A percentile compares a stretch with the other conserved stretches of the same genome.
Conservation (phyloP, 768 basidiomycete genomes). For the Boletus reticuloceps region DNA sequence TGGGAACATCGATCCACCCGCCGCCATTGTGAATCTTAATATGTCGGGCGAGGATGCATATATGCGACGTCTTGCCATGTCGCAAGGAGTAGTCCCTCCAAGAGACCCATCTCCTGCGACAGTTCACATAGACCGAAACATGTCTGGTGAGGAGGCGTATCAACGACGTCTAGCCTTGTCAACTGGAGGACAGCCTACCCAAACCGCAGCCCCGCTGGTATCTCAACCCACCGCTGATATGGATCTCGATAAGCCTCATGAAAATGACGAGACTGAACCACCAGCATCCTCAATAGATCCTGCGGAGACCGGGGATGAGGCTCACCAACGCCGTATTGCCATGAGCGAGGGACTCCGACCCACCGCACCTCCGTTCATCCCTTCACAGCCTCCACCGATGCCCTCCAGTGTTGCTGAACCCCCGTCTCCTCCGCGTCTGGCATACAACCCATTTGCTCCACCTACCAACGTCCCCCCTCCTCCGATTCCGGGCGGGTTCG, state of each 20-base stretch:
- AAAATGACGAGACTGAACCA: constrained; percentile 3
- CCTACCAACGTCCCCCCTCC: constrained; percentile 60
- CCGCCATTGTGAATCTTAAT: constrained; percentile 41
- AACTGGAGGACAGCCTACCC: constrained; percentile 20
- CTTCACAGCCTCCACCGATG: constrained; percentile 21
- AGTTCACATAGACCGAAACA: constrained; percentile 39
- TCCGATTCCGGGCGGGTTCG: constrained; percentile 46
- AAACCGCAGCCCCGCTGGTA: constrained; percentile 22
- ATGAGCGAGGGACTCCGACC: constrained; percentile 45
- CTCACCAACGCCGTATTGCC: constrained; percentile 59
- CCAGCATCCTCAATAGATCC: constrained; percentile 1
- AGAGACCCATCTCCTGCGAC: constrained; percentile 31
- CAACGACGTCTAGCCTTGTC: constrained; percentile 74
- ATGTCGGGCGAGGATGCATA: constrained; percentile 81
- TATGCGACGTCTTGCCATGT: constrained; percentile 74
- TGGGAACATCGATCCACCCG: constrained; percentile 22
- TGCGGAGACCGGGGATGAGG: constrained; percentile 63
- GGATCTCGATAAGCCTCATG: constrained; percentile 16
- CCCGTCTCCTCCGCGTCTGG: constrained; percentile 51
- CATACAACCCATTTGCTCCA: constrained; percentile 71
- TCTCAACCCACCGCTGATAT: constrained; percentile 18
- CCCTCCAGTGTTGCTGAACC: constrained; percentile 20
- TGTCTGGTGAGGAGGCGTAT: constrained; percentile 80
- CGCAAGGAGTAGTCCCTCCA: constrained; percentile 32
- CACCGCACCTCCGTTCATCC: constrained; percentile 28